phyloP scores from a whole-genome alignment of 108 stramenopile species.

The Aurantiochytrium sp. region DNA sequence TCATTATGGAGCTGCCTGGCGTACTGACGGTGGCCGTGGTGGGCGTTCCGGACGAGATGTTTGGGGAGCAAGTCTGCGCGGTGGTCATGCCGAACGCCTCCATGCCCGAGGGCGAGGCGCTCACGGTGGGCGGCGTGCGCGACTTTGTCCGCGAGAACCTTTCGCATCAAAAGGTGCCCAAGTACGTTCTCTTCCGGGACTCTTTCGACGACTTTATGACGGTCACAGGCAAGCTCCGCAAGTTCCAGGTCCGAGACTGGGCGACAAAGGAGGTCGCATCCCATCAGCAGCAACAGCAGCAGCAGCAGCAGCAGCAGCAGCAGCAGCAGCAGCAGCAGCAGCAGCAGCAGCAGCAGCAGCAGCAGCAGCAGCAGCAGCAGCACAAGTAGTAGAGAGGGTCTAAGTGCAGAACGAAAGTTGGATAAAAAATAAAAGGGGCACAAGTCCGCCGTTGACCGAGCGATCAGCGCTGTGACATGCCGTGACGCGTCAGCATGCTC shows the following conservation, averaged over 20 bases:
- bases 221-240: conserved; percentile 32
- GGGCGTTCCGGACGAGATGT: conserved; percentile 28
- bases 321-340: too few relatives aligned
- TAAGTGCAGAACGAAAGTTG: too few relatives aligned
- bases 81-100: not conserved
- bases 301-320: not conserved
- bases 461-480: too few relatives aligned
- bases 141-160: not conserved
- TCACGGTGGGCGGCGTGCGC: not conserved
- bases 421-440: too few relatives aligned
- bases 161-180: conserved; percentile 29
- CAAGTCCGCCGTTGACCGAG: too few relatives aligned
- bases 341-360: too few relatives aligned
- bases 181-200: conserved; percentile 9
- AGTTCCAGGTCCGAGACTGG: conserved; percentile 23
- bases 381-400: too few relatives aligned
- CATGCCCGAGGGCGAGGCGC: not conserved
- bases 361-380: too few relatives aligned
- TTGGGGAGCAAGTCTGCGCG: conserved; percentile 32
- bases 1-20: not conserved
- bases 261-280: not conserved
- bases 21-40: conserved; percentile 24
- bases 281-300: not conserved
- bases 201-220: conserved; percentile 22
- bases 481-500: too few relatives aligned